These are phyloP conservation scores for Mycena crocata DNA, from an alignment of 768 basidiomycete genomes.

Conservation along the genomic window DNA sequence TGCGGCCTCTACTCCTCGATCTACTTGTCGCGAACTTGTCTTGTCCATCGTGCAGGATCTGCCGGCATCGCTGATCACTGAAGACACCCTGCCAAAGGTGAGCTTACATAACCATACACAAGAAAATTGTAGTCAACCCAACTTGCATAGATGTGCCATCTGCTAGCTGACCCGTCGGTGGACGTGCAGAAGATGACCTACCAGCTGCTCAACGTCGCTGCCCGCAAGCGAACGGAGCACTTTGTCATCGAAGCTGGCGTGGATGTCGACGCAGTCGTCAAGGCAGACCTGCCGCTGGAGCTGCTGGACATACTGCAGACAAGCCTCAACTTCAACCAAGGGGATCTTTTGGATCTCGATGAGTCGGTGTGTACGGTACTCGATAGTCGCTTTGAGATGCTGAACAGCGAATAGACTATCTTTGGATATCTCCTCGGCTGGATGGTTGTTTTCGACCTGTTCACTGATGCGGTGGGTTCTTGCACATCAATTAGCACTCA, in stretches of 20 bases:
- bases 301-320: conserved; percentile 72
- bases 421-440: conserved; percentile 85
- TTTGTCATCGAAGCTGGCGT: conserved; percentile 90
- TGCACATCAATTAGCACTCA: conserved; percentile 5
- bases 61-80: conserved; percentile 69
- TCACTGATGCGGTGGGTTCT: conserved; percentile 79
- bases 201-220: conserved; percentile 74
- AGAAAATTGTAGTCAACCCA: neutral
- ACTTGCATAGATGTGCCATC: conserved; percentile 75
- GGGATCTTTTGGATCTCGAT: conserved; percentile 48
- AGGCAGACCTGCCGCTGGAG: conserved; percentile 72
- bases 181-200: conserved; percentile 86
- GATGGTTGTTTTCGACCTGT: conserved; percentile 91
- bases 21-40: conserved; percentile 74
- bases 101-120: conserved; percentile 23
- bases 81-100: conserved; percentile 74
- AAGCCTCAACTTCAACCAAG: conserved; percentile 54
- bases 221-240: conserved; percentile 80
- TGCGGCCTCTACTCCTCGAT: conserved; percentile 65
- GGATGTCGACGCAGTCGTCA: conserved; percentile 68
- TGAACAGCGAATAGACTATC: conserved; percentile 47
- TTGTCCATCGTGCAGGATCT: conserved; percentile 77
- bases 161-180: conserved; percentile 71
- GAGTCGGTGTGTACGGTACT: conserved; percentile 47
- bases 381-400: neutral